Percentiles rank a stretch among this genome's conserved stretches.
Conservation (phyloP, 1,284 basidiomycete species). For the Moesziomyces sp. region DNA sequence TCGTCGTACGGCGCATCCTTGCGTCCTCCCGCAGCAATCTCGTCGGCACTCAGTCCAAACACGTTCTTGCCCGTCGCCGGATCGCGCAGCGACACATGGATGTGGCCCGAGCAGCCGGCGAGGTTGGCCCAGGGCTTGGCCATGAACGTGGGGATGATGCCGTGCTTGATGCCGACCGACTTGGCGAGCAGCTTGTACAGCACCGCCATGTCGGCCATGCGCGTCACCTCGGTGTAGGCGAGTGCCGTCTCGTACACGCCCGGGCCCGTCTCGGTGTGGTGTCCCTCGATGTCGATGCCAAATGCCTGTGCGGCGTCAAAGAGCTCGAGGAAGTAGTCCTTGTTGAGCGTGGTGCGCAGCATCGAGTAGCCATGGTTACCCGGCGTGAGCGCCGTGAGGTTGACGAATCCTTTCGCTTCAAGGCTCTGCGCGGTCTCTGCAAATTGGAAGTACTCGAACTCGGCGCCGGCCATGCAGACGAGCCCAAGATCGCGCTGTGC, state of each 20-base stretch:
- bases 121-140: conserved; percentile 84
- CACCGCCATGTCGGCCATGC: conserved; percentile 94
- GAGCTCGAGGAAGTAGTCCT: conserved; percentile 87
- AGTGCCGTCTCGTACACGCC: conserved; percentile 92
- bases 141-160: conserved; percentile 95
- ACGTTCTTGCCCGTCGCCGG: conserved; percentile 76
- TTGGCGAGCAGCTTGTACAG: conserved; percentile 94
- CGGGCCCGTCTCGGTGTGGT: conserved; percentile 92
- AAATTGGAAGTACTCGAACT: conserved; percentile 98
- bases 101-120: conserved; percentile 74
- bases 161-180: conserved; percentile 87
- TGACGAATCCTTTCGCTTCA: conserved; percentile 80
- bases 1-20: conserved; percentile 80
- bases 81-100: conserved; percentile 87
- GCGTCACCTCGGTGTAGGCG: conserved; percentile 82
- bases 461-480: conserved; percentile 77
- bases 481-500: conserved; percentile 54
- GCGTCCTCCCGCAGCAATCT: conserved; percentile 75
- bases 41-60: conserved; percentile 78
- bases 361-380: conserved; percentile 74
- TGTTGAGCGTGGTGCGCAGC: conserved; percentile 74
- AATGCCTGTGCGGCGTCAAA: conserved; percentile 82
- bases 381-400: conserved; percentile 82
- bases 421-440: conserved; percentile 80
- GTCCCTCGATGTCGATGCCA: conserved; percentile 86